Conservation (phyloP, 192 early-diverging fungal genomes). For the Umbelopsis sp. region DNA sequence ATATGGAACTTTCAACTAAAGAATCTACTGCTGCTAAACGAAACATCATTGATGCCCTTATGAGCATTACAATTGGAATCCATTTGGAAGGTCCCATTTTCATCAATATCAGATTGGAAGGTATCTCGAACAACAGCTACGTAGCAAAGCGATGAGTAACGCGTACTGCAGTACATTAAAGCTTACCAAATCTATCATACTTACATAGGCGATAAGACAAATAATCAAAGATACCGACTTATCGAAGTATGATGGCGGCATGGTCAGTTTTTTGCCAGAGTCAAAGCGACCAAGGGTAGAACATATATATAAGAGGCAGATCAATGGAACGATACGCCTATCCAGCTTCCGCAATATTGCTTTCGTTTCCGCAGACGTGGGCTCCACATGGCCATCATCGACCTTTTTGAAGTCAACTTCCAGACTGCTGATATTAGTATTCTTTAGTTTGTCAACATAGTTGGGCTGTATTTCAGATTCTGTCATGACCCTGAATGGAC, state of each 20-base stretch:
- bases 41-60: conserved; percentile 55
- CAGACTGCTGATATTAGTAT: background rate
- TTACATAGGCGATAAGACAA: conserved; percentile 63
- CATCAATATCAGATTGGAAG: conserved; percentile 71
- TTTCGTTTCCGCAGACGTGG: conserved; percentile 31
- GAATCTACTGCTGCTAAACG: conserved; percentile 51
- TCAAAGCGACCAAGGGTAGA: conserved; percentile 72
- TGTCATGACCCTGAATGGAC: background rate
- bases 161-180: background rate
- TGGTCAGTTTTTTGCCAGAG: conserved; percentile 43
- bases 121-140: conserved; percentile 74
- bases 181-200: background rate
- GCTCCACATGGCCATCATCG: background rate
- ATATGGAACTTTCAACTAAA: conserved; percentile 42
- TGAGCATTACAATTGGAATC: conserved; percentile 60
- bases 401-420: background rate
- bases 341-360: conserved; percentile 64
- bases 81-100: conserved; percentile 55
- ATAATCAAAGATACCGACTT: background rate
- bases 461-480: background rate
- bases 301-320: conserved; percentile 66
- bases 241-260: background rate
- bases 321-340: conserved; percentile 61
- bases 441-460: background rate
- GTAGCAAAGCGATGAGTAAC: background rate